Conservation (phyloP, 768 basidiomycete genomes). For the Phaeotremella skinneri region DNA sequence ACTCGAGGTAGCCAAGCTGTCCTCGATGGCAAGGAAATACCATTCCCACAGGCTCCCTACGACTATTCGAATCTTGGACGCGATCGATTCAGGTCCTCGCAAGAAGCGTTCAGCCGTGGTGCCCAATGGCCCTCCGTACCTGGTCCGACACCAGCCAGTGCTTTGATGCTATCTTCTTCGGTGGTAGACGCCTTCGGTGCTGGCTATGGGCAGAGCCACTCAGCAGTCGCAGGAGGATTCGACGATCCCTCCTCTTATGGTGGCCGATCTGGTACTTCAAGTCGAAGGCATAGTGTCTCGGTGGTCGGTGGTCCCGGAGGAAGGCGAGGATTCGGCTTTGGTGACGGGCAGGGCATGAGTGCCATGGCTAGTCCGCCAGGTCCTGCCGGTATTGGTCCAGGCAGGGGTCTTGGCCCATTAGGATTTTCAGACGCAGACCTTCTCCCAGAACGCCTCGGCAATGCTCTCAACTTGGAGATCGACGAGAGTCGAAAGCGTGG, state of each 20-base stretch:
- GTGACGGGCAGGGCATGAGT: constrained; percentile 32
- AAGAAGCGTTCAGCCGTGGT: constrained; percentile 14
- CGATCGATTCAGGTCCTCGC: constrained; percentile 11
- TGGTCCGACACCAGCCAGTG: constrained; percentile 1
- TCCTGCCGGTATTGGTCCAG: background rate
- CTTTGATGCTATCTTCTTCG: constrained; percentile 24
- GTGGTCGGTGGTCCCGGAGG: constrained; percentile 46
- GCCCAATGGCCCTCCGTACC: constrained; percentile 14
- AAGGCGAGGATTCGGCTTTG: constrained; percentile 44
- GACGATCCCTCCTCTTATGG: constrained; percentile 24
- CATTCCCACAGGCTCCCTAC: background rate
- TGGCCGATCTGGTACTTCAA: constrained; percentile 37
- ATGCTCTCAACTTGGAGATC: constrained; percentile 42
- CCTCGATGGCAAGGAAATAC: background rate
- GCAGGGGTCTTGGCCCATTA: constrained; percentile 28
- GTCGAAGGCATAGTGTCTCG: constrained; percentile 46
- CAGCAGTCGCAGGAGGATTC: constrained; percentile 18
- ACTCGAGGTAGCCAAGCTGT: constrained; percentile 14
- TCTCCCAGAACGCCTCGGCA: constrained; percentile 34
- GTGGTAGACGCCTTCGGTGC: constrained; percentile 33
- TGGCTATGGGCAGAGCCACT: constrained; percentile 15
- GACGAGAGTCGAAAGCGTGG: constrained; percentile 26
- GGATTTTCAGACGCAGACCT: constrained; percentile 42
- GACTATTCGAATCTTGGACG: background rate
- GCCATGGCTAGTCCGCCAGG: constrained; percentile 19